These are phyloP conservation scores for Cladosporium austrohemisphaericum DNA, from an alignment of 2,329 filamentous ascomycete genomes.

Conservation along the genomic window DNA sequence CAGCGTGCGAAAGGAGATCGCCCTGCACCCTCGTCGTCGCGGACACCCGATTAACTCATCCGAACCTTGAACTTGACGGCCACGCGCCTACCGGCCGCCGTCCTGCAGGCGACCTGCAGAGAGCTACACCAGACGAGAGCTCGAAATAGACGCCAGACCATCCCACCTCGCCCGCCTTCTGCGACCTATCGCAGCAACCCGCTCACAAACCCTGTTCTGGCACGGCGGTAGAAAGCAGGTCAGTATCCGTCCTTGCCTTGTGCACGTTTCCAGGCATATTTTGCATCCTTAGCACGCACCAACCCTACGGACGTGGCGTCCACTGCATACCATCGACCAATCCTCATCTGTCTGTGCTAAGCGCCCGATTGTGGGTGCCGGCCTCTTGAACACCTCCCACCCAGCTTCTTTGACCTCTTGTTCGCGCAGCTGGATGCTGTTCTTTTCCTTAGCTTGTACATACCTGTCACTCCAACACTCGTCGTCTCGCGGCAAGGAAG, in stretches of 20 bases:
- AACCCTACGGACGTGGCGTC: conserved; percentile 9
- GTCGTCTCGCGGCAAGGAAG: conserved; percentile 17
- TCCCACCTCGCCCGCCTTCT: conserved; percentile 7
- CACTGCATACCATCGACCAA: conserved; percentile 15
- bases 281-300: conserved; percentile 9
- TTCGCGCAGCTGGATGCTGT: conserved; percentile 19
- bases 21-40: no score
- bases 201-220: conserved; percentile 9
- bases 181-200: conserved; percentile 11
- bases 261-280: background rate
- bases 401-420: conserved; percentile 19
- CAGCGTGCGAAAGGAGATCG: background rate
- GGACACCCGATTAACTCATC: no score
- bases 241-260: conserved; percentile 13
- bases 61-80: background rate
- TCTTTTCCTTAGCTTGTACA: conserved; percentile 16
- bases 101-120: conserved; percentile 6
- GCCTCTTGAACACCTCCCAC: conserved; percentile 21
- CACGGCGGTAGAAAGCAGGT: conserved; percentile 16
- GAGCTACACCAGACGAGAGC: background rate
- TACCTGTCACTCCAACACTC: conserved; percentile 5
- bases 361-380: conserved; percentile 21
- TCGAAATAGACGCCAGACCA: conserved; percentile 13
- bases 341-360: conserved; percentile 24
- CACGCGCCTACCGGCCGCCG: background rate